These are phyloP conservation scores for Penicillium angulare DNA, from an alignment of 495 filamentous ascomycete genomes.

Conservation along the genomic window DNA sequence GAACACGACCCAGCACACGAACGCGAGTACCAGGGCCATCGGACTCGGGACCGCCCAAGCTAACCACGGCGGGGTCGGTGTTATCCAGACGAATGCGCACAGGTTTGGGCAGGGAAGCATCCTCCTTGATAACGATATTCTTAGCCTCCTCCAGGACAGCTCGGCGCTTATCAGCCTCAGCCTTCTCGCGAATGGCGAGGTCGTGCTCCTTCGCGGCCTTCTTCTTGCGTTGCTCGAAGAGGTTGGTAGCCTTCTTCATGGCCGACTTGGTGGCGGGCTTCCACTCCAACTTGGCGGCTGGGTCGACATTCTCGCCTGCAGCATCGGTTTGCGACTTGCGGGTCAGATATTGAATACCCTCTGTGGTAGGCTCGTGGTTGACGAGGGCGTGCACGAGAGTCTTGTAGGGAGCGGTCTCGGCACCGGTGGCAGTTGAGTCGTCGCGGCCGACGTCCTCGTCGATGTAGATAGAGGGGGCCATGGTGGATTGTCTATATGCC, in stretches of 20 bases:
- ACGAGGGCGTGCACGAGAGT: constrained; percentile 73
- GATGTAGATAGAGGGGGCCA: constrained; percentile 63
- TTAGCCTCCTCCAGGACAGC: constrained; percentile 79
- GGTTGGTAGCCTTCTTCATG: constrained; percentile 75
- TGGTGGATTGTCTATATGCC: no score
- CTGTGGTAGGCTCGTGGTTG: constrained; percentile 58
- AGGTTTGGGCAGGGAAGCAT: constrained; percentile 74
- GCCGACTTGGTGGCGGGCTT: constrained; percentile 81
- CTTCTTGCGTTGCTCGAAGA: constrained; percentile 71
- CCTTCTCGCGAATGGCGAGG: constrained; percentile 64
- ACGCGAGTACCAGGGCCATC: constrained; percentile 71
- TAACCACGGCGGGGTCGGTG: constrained; percentile 56
- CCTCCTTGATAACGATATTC: constrained; percentile 80
- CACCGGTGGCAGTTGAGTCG: constrained; percentile 63
- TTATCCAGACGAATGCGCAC: constrained; percentile 70
- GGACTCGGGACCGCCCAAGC: constrained; percentile 54
- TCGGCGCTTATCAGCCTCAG: constrained; percentile 67
- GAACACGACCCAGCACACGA: constrained; percentile 80
- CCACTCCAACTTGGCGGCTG: constrained; percentile 59
- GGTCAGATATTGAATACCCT: constrained; percentile 61
- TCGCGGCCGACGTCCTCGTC: constrained; percentile 78
- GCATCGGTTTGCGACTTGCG: constrained; percentile 67
- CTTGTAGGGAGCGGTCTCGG: constrained; percentile 75
- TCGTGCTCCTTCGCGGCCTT: constrained; percentile 71
- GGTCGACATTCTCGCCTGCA: constrained; percentile 53